Evolutionary conservation across 108 stramenopile species (phyloP), one percentile per base, ranked within the genome.

Genomic region (Fragilariopsis cylindrus): DNA sequence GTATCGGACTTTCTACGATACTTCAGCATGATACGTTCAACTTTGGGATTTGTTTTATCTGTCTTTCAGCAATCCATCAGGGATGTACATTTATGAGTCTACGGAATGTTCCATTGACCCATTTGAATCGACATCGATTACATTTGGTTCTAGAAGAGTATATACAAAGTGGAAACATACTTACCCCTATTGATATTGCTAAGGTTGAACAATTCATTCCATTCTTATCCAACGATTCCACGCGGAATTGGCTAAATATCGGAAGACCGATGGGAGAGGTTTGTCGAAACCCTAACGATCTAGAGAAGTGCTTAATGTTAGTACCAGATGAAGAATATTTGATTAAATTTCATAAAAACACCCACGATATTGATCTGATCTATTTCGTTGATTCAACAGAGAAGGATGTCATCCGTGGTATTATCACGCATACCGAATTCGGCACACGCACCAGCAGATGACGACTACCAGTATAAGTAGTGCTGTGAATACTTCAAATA

Each of bases 71-170:
- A 18, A 72, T 83, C 7, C 95, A 97, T 65, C 91, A 96, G 67
- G 72, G 69, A 15, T 93, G 88, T 60, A 95, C 87, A 57, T 95
- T 92, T 79, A 53, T 81, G 21, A 88, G 92, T n/a, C 67, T 98
- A 9, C 79, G 84, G 48, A 70, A 78, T 46, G 92, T 97, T 12
- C 85, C 88, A 13, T 75, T 97, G 60, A 67, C 65, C 9, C 89
- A 84, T 69, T 88, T 97, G 58, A 96, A 94, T 76, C 80, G 89
- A 50, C 93, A 92, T 70, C 85, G 93, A 41, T 65, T 94, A 56
- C 82, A 89, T 47, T 60, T 89, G 46, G 66, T 86, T 4, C 69
- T 94, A 57, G 76, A 84, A 30, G 60, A 78, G 3, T 90, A 87
- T 71, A 66, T 89, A 4, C 19, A 49, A 11, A 55, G 57, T 2